Percentiles rank a stretch among this genome's conserved stretches.
Conservation (phyloP, 768 basidiomycete species). For the Nevesoporus exiguus region DNA sequence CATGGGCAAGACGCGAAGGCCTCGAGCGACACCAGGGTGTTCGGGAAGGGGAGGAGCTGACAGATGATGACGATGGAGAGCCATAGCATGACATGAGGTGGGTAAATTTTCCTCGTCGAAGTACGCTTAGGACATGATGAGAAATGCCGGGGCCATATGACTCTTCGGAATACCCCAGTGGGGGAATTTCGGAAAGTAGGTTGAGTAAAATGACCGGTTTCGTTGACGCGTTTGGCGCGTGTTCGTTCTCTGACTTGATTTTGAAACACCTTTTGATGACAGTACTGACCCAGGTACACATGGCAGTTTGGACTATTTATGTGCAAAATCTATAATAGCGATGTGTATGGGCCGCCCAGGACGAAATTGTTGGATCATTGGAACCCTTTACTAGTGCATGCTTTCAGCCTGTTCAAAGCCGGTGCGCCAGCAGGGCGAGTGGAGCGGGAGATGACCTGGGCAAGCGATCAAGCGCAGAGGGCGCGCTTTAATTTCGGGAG, state of each 20-base stretch:
- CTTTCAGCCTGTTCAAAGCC: neutral
- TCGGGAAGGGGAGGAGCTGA: conserved; percentile 78
- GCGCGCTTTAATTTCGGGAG: neutral
- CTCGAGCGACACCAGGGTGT: conserved; percentile 61
- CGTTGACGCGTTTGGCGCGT: conserved; percentile 10
- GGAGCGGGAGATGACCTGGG: neutral
- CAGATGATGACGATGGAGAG: conserved; percentile 61
- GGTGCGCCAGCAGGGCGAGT: neutral
- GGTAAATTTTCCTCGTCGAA: neutral
- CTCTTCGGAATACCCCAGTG: conserved; percentile 43
- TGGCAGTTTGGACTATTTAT: too few relatives aligned
- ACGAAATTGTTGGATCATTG: neutral
- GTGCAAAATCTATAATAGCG: too few relatives aligned
- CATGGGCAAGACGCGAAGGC: conserved; percentile 72
- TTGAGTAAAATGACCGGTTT: conserved; percentile 23
- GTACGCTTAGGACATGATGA: conserved; percentile 48
- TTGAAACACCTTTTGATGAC: neutral
- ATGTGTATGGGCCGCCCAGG: too few relatives aligned
- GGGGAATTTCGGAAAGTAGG: conserved; percentile 21
- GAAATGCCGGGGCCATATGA: conserved; percentile 82
- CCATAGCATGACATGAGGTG: conserved; percentile 9
- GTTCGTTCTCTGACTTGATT: conserved; percentile 21
- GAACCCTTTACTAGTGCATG: neutral
- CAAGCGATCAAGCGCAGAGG: neutral
- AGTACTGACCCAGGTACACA: conserved; percentile 5